Conservation (phyloP, 2,329 filamentous ascomycete genomes). For the Verticillium isaacii region DNA sequence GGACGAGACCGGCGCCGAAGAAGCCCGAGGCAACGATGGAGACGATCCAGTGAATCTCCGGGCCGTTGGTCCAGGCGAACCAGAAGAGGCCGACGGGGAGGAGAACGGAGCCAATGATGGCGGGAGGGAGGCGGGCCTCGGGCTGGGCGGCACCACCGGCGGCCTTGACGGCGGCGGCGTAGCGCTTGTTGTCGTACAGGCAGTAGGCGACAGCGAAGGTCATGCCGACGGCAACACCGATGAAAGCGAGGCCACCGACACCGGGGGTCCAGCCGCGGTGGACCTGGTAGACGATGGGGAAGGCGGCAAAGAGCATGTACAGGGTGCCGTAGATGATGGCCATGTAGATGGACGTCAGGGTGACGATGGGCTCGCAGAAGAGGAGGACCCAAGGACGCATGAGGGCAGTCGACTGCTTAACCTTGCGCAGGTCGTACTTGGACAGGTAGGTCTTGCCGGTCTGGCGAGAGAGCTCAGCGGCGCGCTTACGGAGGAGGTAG, state of each 20-base stretch:
- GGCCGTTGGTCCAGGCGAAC: constrained; percentile 61
- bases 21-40: constrained; percentile 35
- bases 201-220: constrained; percentile 48
- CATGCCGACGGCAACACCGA: constrained; percentile 62
- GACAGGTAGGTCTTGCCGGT: constrained; percentile 54
- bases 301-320: constrained; percentile 51
- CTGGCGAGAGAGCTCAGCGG: constrained; percentile 40
- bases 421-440: constrained; percentile 38
- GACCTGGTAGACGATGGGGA: constrained; percentile 58
- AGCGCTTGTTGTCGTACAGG: constrained; percentile 49
- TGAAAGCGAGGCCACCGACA: constrained; percentile 56
- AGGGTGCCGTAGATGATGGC: constrained; percentile 52
- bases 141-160: constrained; percentile 55
- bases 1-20: constrained; percentile 53
- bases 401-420: constrained; percentile 44
- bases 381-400: constrained; percentile 60
- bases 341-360: constrained; percentile 60
- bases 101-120: constrained; percentile 52
- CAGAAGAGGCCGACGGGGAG: constrained; percentile 59
- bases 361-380: constrained; percentile 62
- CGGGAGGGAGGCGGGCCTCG: constrained; percentile 57
- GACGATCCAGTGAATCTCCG: constrained; percentile 54
- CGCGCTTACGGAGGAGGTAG: constrained; percentile 48
- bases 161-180: constrained; percentile 35
- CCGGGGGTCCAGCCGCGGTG: constrained; percentile 53